A percentile compares a stretch with the other conserved stretches of the same genome.
phyloP scores from a whole-genome alignment of 2,329 filamentous ascomycete genomes.

The Diaporthe ampelina region DNA sequence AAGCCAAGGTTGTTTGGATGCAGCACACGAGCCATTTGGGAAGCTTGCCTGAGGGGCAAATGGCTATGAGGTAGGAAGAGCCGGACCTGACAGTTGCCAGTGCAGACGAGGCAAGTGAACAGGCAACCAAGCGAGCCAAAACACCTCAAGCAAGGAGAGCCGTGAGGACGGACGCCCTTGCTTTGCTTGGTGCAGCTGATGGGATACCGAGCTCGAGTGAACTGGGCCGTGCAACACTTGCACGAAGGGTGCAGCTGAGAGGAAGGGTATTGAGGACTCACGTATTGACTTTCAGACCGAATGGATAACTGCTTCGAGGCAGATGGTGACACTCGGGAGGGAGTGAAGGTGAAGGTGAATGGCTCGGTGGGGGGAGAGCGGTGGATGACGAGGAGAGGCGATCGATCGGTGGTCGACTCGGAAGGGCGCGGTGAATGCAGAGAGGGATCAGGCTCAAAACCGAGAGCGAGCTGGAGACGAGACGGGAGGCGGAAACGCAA shows the following conservation, averaged over 20 bases:
- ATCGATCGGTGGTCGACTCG: conserved; percentile 26
- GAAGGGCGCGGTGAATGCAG: conserved; percentile 10
- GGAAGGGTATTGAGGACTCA: conserved; percentile 2
- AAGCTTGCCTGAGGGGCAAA: conserved; percentile 15
- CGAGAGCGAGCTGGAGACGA: not conserved
- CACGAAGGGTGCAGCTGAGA: too few species aligned
- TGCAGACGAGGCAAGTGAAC: conserved; percentile 11
- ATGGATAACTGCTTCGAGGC: not conserved
- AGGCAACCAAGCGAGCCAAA: not conserved
- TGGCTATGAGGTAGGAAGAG: not conserved
- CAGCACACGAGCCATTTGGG: conserved; percentile 9
- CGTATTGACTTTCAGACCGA: conserved; percentile 32
- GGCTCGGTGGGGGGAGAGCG: conserved; percentile 9
- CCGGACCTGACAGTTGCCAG: conserved; percentile 17
- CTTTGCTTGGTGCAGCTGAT: conserved; percentile 11
- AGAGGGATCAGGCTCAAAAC: not conserved
- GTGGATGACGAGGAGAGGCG: conserved; percentile 33
- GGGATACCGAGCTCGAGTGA: not conserved
- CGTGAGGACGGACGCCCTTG: conserved; percentile 17
- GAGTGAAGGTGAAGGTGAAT: not conserved
- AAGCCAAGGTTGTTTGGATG: conserved; percentile 9
- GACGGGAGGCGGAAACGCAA: not conserved
- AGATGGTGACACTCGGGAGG: not conserved
- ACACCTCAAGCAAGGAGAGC: not conserved
- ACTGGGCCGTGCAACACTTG: not conserved